Conservation (phyloP, 345 rosid genomes). For the Dipteronia sinensis region DNA sequence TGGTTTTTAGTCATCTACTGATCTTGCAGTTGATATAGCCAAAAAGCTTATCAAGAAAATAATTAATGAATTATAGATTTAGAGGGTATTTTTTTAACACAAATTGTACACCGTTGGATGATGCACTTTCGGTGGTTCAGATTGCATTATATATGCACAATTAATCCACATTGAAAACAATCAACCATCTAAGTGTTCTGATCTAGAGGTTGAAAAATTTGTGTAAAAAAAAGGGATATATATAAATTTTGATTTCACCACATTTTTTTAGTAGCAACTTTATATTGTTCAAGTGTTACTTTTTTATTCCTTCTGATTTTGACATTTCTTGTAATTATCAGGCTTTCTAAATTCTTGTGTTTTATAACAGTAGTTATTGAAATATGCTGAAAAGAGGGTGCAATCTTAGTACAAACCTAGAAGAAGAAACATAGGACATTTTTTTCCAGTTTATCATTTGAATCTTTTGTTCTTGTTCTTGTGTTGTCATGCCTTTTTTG, state of each 20-base stretch:
- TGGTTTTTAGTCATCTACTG: conserved; percentile 3
- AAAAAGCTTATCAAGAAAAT: neutral
- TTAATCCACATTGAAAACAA: neutral
- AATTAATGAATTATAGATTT: conserved; percentile 2
- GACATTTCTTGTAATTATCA: neutral
- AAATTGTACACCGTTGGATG: neutral
- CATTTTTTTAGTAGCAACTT: neutral
- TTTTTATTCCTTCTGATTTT: neutral
- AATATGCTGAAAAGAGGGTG: neutral
- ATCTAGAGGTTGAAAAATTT: neutral
- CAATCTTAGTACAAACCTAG: neutral
- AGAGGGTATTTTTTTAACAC: neutral
- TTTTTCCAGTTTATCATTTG: neutral
- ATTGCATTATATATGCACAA: neutral
- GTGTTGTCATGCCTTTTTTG: neutral
- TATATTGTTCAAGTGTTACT: neutral
- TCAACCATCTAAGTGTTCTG: neutral
- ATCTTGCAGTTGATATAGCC: neutral
- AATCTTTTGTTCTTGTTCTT: neutral
- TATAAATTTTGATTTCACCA: neutral
- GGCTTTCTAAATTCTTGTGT: neutral
- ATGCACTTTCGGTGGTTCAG: neutral
- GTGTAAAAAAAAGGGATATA: neutral
- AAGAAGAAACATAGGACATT: neutral
- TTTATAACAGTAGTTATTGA: neutral